phyloP scores from a whole-genome alignment of 805 yeast species.

The Isabelozyma gotoi region DNA sequence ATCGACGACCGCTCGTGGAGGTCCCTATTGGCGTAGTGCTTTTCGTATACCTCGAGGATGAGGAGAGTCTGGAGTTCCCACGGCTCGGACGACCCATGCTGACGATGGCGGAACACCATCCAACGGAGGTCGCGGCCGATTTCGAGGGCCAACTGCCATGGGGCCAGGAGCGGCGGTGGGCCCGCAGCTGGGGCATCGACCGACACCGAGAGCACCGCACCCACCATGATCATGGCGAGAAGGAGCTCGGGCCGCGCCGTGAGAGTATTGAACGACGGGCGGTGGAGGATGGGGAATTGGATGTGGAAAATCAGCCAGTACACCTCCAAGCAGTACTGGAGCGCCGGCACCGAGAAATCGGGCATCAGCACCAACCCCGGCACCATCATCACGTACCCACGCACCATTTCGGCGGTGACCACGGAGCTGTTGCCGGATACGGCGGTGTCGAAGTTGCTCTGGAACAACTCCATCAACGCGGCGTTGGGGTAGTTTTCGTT shows the following conservation, averaged over 20 bases:
- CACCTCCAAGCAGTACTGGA: conserved; percentile 19
- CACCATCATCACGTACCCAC: too few relatives aligned
- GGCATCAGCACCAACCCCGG: too few relatives aligned
- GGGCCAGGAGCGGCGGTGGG: too few relatives aligned
- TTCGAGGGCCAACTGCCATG: too few relatives aligned
- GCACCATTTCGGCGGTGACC: too few relatives aligned
- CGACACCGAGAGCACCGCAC: conserved; percentile 46
- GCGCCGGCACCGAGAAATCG: too few relatives aligned
- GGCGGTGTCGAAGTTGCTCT: too few relatives aligned
- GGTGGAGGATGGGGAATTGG: conserved; percentile 58
- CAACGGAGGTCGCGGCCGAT: conserved; percentile 74
- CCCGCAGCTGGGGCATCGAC: conserved; percentile 48
- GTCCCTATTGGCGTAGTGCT: conserved; percentile 58
- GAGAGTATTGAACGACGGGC: conserved; percentile 52
- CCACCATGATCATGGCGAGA: conserved; percentile 54
- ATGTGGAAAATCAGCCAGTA: conserved; percentile 61
- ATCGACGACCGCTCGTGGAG: conserved; percentile 77
- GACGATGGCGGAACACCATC: conserved; percentile 63
- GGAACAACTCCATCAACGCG: too few relatives aligned
- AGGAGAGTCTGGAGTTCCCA: conserved; percentile 74
- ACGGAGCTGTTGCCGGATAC: too few relatives aligned
- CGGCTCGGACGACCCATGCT: conserved; percentile 68
- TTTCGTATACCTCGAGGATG: conserved; percentile 71
- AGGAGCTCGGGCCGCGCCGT: conserved; percentile 49
- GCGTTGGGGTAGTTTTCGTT: too few relatives aligned